These are phyloP conservation scores for Streptanthus diversifolius DNA, from an alignment of 345 rosid species.

Conservation along the genomic window DNA sequence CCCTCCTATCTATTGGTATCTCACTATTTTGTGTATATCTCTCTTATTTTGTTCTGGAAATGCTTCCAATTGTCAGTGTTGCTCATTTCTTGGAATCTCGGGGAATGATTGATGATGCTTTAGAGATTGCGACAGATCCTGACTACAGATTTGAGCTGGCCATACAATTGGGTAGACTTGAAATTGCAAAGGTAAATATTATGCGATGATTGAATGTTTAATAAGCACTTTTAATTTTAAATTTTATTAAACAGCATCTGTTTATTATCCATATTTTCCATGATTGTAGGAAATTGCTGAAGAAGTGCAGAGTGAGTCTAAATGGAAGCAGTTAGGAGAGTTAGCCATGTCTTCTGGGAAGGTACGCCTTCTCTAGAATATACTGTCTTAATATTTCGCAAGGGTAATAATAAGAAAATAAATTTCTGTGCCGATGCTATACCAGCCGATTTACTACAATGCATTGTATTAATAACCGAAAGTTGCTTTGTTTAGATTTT, in stretches of 20 bases:
- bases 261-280: background rate
- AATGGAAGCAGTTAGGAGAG: constrained; percentile 98
- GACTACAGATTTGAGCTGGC: constrained; percentile 97
- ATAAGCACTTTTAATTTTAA: background rate
- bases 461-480: background rate
- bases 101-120: constrained; percentile 92
- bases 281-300: constrained; percentile 78
- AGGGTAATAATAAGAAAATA: background rate
- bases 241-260: background rate
- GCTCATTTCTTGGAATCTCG: constrained; percentile 98
- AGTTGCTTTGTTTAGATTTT: background rate
- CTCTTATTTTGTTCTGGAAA: constrained; percentile 12
- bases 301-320: constrained; percentile 82
- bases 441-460: background rate
- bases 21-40: background rate
- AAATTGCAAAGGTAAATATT: constrained; percentile 71
- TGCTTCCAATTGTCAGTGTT: constrained; percentile 52
- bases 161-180: constrained; percentile 87
- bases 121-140: constrained; percentile 94
- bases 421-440: background rate
- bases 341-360: constrained; percentile 95
- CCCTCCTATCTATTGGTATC: background rate
- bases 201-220: background rate
- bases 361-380: constrained; percentile 37
- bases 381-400: background rate